These are phyloP conservation scores for Tagetes patula DNA, from an alignment of 129 eudicot genomes.

Conservation along the genomic window DNA sequence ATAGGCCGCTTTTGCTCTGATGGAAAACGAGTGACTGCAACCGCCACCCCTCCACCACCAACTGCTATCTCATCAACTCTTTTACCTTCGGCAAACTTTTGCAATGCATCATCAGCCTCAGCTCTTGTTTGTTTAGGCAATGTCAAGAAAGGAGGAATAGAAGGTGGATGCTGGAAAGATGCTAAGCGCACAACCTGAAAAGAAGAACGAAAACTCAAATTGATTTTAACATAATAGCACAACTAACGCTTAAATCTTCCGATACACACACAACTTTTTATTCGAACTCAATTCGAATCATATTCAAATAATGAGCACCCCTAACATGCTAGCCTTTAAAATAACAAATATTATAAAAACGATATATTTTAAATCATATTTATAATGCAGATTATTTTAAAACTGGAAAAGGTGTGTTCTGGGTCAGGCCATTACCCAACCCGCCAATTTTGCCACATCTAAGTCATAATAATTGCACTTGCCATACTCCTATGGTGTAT, in stretches of 20 bases:
- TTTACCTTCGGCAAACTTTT: slow-evolving; percentile 63
- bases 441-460: slow-evolving; percentile 1
- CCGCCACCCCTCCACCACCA: slow-evolving; percentile 98
- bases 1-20: slow-evolving; percentile 94
- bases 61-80: slow-evolving; percentile 84
- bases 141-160: slow-evolving; percentile 87
- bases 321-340: too few relatives aligned
- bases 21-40: slow-evolving; percentile 96
- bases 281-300: not conserved
- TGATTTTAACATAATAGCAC: slow-evolving; percentile 16
- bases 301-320: too few relatives aligned
- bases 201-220: slow-evolving; percentile 12
- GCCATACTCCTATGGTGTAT: not conserved
- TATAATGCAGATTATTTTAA: not conserved
- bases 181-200: slow-evolving; percentile 89
- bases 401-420: not conserved
- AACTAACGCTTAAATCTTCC: slow-evolving; percentile 13
- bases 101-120: slow-evolving; percentile 63
- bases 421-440: not conserved
- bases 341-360: not conserved
- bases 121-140: slow-evolving; percentile 75
- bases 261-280: not conserved
- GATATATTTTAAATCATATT: not conserved
- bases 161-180: slow-evolving; percentile 92
- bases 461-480: slow-evolving; percentile 13